Base-by-base conservation (phyloP, 768 basidiomycete genomes). In the Stropharia rugosoannulata region DNA sequence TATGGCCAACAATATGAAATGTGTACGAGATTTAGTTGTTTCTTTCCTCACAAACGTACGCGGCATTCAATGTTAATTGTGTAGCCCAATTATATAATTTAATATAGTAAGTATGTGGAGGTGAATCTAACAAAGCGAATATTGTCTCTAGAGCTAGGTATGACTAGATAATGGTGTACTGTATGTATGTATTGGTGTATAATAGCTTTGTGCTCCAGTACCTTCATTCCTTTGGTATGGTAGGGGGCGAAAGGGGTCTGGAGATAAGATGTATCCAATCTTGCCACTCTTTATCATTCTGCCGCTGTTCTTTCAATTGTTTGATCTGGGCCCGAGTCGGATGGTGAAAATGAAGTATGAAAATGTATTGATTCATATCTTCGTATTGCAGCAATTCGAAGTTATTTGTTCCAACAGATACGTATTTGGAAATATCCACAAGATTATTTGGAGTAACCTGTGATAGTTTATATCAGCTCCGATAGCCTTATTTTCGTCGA, bases 341-440 rank as follows among this genome's bases (percentile, higher is more conserved):
- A 37, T 64, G 71, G 63, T 86, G 83, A 1, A 70, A 73, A 46
- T 76, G 75, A 5, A 86, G 66, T 27, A 80, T 69, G 47, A 83
- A 71, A 22, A 74, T 66, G 54, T 80, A 77, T 32, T 71, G 66
- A 6, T 77, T 76, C 66, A 81, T 65, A 60, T 80, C 78, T 16
- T 64, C 66, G 29, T 61, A 64, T 50, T 82, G 82, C 32, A 57
- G 61, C 32, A 86, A 69, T 54, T 74, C 68, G 8, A 85, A 62
- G 0, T 51, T 66, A 58, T 84, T 84, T 8, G 63, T 41, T 16
- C 82, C 83, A 0, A 49, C 38, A 15, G 56, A 62, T 19, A 81
- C 56, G 51, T 80, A 75, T 15, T 71, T 70, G 2, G 82, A 81
- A 10, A 86, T 45, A 57, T 86, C 84, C 18, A 85, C 73, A 15